Conservation (phyloP, 164 flowering plant species). For the Litsea cubeba region DNA sequence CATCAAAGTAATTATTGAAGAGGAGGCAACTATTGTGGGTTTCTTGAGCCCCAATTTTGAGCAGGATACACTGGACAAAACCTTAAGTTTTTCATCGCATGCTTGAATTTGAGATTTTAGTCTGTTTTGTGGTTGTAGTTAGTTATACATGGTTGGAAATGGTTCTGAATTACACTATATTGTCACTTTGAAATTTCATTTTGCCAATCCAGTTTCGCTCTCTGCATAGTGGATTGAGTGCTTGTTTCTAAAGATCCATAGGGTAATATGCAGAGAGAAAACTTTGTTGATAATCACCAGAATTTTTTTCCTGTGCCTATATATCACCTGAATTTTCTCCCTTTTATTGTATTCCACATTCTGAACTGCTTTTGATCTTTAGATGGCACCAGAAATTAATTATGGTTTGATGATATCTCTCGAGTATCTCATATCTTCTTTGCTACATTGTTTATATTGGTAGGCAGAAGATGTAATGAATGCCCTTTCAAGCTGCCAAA, state of each 20-base stretch:
- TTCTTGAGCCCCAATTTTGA: no score
- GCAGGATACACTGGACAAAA: no score
- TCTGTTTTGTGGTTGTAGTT: background rate
- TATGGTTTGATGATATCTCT: background rate
- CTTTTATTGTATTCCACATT: background rate
- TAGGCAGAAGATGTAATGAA: conserved; percentile 46
- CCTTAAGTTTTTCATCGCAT: background rate
- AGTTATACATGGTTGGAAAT: background rate
- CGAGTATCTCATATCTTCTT: background rate
- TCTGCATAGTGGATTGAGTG: background rate
- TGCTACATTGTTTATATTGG: conserved; percentile 7
- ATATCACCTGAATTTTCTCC: background rate
- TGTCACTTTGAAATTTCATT: background rate
- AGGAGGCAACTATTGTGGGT: no score
- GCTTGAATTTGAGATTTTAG: background rate
- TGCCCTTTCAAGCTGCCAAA: conserved; percentile 41
- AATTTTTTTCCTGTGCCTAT: background rate
- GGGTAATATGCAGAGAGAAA: background rate
- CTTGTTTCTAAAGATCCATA: background rate
- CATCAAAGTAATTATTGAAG: no score
- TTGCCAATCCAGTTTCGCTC: background rate
- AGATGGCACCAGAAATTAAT: no score
- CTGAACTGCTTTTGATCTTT: no score
- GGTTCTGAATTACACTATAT: background rate
- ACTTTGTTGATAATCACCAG: no score